Evolutionary conservation across 2,329 filamentous ascomycete species (phyloP), one percentile per base, ranked within the genome.

Genomic region (Aspergillus sp.): DNA sequence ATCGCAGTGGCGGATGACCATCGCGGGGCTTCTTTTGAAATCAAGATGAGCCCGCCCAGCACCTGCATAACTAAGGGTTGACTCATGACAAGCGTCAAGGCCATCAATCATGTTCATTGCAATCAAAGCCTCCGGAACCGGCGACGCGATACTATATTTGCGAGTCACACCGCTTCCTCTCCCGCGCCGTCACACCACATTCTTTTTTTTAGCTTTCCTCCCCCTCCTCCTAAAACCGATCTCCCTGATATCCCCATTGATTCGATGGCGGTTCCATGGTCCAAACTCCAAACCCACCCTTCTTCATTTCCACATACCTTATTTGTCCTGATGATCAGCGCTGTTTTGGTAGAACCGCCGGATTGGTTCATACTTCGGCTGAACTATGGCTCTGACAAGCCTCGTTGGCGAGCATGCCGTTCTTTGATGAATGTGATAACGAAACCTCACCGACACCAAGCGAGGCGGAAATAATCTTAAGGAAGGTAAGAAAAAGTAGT

Each of bases 101-200:
- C 32, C 47, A 39, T 48, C 47, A 15, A 32, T 18, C 13, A 48
- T 39, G 20, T 38, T 34, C 32, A 13, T 55, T 43, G 26, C 30
- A 42, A 20, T 9, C 30, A 47, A 44, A 20, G n/a, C 30, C 48
- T 48, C 57, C 44, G 41, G 49, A 54, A 55, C 58, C 60, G 59
- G 58, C 53, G 51, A 56, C 32, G 42, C 42, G 41, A 45, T 45
- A 41, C 32, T 55, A 43, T 55, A 44, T 50, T 50, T 50, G 41
- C 36, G 15, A 48, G 61, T 63, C 66, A 71, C 69, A 71, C 69
- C 69, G 61, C 62, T 63, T 49, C 55, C 53, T 53, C 47, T 44
- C 30, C 39, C 44, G 32, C 18, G 49, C 50, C 58, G 60, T 63
- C 64, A 63, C 62, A 65, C 62, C 64, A 65, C 63, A 62, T 59